A percentile compares a stretch with the other conserved stretches of the same genome.
These are phyloP conservation scores for Talaromyces verruculosus DNA, from an alignment of 2,329 filamentous ascomycete species.

Conservation along the genomic window DNA sequence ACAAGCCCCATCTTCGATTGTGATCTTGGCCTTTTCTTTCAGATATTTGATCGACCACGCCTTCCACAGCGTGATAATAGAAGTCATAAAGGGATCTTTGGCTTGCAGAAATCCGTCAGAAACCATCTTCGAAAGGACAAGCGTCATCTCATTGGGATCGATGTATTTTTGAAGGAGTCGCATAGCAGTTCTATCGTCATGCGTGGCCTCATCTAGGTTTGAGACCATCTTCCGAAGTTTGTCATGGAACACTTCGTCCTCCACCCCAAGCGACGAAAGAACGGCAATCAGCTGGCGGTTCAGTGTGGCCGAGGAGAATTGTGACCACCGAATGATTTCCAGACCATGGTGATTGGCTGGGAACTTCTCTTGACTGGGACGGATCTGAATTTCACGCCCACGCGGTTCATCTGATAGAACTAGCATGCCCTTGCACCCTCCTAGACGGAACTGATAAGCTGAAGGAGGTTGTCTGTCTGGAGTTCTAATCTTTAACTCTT, in stretches of 20 bases:
- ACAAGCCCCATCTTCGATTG: slow-evolving; percentile 79
- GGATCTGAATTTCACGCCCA: slow-evolving; percentile 70
- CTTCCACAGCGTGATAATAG: slow-evolving; percentile 78
- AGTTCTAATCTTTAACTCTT: slow-evolving; percentile 64
- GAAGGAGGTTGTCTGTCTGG: slow-evolving; percentile 64
- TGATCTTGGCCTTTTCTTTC: slow-evolving; percentile 88
- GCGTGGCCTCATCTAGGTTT: slow-evolving; percentile 69
- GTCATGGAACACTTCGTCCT: slow-evolving; percentile 62
- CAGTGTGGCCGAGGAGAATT: slow-evolving; percentile 72
- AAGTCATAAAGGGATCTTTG: slow-evolving; percentile 77
- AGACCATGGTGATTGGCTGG: slow-evolving; percentile 66
- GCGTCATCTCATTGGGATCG: slow-evolving; percentile 79
- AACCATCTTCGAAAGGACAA: slow-evolving; percentile 73
- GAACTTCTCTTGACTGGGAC: slow-evolving; percentile 88
- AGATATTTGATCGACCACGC: slow-evolving; percentile 85
- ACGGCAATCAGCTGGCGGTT: slow-evolving; percentile 90
- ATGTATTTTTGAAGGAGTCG: slow-evolving; percentile 70
- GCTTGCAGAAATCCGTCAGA: slow-evolving; percentile 72
- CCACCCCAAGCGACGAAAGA: slow-evolving; percentile 74
- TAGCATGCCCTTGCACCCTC: slow-evolving; percentile 88
- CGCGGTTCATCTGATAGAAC: slow-evolving; percentile 69
- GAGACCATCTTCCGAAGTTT: slow-evolving; percentile 68
- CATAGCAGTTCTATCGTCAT: slow-evolving; percentile 62
- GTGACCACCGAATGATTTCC: slow-evolving; percentile 81
- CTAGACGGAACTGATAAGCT: slow-evolving; percentile 86